Conservation (phyloP, 495 filamentous ascomycete species). For the Aspergillus affinis region DNA sequence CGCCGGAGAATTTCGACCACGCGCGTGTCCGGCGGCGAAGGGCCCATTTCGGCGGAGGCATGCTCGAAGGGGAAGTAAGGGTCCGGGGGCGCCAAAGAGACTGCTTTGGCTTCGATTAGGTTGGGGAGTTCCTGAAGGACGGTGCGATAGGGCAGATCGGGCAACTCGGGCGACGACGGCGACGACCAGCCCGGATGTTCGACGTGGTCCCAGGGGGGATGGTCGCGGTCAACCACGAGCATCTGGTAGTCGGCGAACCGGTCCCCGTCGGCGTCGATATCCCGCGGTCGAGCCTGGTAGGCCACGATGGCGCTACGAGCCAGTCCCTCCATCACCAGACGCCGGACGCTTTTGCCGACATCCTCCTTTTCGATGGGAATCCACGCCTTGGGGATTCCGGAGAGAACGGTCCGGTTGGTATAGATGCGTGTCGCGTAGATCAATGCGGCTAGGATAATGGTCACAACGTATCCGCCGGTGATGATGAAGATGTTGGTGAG, state of each 20-base stretch:
- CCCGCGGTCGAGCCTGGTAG: conserved; percentile 70
- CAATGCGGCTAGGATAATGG: conserved; percentile 66
- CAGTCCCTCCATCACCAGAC: conserved; percentile 70
- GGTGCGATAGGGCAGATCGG: conserved; percentile 73
- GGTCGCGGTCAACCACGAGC: conserved; percentile 36
- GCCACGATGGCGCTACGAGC: conserved; percentile 78
- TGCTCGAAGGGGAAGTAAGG: conserved; percentile 39
- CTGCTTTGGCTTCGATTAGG: conserved; percentile 89
- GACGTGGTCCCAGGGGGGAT: conserved; percentile 74
- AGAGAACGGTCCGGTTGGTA: conserved; percentile 73
- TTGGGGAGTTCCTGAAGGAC: conserved; percentile 89
- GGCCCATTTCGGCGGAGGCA: conserved; percentile 18
- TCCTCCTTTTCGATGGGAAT: conserved; percentile 77
- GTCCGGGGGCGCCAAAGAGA: conserved; percentile 74
- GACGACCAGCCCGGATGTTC: conserved; percentile 89
- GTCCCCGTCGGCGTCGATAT: conserved; percentile 33
- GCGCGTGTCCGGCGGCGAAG: conserved; percentile 52
- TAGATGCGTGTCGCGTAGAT: conserved; percentile 89
- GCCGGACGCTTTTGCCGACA: conserved; percentile 66
- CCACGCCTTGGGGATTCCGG: conserved; percentile 80
- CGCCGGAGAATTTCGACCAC: conserved; percentile 71
- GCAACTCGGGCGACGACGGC: conserved; percentile 68
- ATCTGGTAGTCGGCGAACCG: conserved; percentile 30
- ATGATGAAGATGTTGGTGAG: conserved; percentile 84
- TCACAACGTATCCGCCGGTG: conserved; percentile 73